phyloP scores from a whole-genome alignment of 2,329 filamentous ascomycete genomes.

The Penicillium brevicompactum region DNA sequence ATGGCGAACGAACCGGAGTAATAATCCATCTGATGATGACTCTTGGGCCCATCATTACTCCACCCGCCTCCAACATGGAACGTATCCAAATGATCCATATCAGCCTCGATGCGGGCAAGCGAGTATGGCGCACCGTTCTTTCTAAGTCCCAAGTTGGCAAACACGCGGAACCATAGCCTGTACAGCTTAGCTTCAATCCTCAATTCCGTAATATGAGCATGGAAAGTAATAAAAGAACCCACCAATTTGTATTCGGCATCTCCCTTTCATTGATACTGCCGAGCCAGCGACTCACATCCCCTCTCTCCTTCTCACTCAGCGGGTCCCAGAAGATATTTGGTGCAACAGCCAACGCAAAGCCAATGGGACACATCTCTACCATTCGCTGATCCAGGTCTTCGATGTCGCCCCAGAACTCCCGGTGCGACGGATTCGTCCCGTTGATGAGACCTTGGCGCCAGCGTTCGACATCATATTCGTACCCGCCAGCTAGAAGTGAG shows the following conservation, averaged over 20 bases:
- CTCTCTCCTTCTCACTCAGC: slow-evolving; percentile 62
- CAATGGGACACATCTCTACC: slow-evolving; percentile 82
- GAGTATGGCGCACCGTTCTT: slow-evolving; percentile 74
- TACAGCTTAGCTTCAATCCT: neutral
- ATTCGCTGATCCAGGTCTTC: slow-evolving; percentile 78
- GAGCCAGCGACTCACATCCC: slow-evolving; percentile 71
- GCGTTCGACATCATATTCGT: slow-evolving; percentile 65
- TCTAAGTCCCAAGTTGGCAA: slow-evolving; percentile 76
- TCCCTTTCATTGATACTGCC: slow-evolving; percentile 79
- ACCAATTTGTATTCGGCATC: slow-evolving; percentile 67
- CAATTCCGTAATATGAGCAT: neutral
- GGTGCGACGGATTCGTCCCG: slow-evolving; percentile 69
- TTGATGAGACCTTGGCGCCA: slow-evolving; percentile 71
- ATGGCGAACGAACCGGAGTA: slow-evolving; percentile 83
- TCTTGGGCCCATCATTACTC: slow-evolving; percentile 79
- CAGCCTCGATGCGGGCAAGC: slow-evolving; percentile 68
- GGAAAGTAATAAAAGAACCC: too few relatives aligned
- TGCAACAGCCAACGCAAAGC: slow-evolving; percentile 72
- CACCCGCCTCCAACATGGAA: slow-evolving; percentile 82
- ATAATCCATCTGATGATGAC: slow-evolving; percentile 83
- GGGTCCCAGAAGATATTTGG: slow-evolving; percentile 66
- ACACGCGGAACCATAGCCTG: slow-evolving; percentile 81
- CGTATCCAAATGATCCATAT: slow-evolving; percentile 76
- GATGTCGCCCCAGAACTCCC: slow-evolving; percentile 77
- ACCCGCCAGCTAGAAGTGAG: slow-evolving; percentile 68